Percentiles rank a stretch among this genome's conserved stretches.
Conservation (phyloP, 495 filamentous ascomycete species). For the Podospora pseudoanserina region DNA sequence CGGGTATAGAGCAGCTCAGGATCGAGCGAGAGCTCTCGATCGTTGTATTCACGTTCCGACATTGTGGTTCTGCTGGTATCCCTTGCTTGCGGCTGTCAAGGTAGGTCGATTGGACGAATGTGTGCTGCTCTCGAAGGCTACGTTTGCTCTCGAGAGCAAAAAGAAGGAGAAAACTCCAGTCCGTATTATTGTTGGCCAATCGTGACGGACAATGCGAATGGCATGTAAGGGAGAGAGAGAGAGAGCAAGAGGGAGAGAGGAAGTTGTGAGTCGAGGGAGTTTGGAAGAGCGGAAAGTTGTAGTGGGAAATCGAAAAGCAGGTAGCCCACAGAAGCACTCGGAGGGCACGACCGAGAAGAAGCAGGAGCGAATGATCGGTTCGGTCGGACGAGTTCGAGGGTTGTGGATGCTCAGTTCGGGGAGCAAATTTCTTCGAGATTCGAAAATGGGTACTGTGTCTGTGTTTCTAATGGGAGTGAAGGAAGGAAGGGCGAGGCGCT, state of each 20-base stretch:
- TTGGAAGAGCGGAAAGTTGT: background rate
- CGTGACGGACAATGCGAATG: background rate
- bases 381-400: background rate
- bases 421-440: background rate
- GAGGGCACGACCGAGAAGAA: background rate
- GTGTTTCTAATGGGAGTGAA: background rate
- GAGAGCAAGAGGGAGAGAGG: background rate
- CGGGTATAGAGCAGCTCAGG: conserved; percentile 88
- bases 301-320: background rate
- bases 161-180: background rate
- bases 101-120: background rate
- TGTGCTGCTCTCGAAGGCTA: background rate
- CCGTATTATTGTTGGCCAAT: background rate
- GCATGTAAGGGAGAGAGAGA: background rate
- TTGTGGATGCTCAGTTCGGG: background rate
- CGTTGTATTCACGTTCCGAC: conserved; percentile 43
- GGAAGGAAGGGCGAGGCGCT: background rate
- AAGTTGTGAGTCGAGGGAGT: background rate
- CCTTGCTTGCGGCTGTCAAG: background rate
- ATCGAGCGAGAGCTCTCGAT: conserved; percentile 55
- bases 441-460: background rate
- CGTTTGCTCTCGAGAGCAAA: background rate
- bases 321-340: background rate
- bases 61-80: conserved; percentile 20
- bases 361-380: background rate